phyloP scores from a whole-genome alignment of 78 protist genomes.

The Guillardia theta region DNA sequence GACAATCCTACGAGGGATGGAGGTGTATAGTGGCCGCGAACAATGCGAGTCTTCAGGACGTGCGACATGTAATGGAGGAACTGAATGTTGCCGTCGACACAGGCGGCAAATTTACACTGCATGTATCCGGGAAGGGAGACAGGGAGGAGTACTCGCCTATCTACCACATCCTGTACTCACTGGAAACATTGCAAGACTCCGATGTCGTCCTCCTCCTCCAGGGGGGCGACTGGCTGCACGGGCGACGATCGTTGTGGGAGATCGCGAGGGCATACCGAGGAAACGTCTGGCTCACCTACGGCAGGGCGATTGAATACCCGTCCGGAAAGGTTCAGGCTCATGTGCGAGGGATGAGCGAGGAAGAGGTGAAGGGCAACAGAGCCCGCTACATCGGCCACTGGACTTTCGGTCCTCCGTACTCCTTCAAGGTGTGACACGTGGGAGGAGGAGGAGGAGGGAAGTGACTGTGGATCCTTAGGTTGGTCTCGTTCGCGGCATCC shows the following conservation, averaged over 20 bases:
- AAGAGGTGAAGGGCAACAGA: background rate
- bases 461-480: background rate
- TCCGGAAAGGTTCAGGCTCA: background rate
- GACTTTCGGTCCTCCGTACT: background rate
- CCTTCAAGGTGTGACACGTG: background rate
- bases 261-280: too few relatives aligned
- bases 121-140: too few relatives aligned
- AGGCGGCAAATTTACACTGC: background rate
- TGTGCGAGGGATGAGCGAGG: background rate
- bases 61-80: background rate
- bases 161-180: background rate
- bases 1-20: background rate
- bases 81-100: background rate
- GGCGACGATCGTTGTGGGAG: too few relatives aligned
- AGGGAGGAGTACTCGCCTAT: background rate
- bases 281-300: background rate
- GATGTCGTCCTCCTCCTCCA: background rate
- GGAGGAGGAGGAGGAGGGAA: background rate
- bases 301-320: background rate
- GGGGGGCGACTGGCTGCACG: background rate
- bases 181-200: background rate
- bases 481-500: too few relatives aligned
- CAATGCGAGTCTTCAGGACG: too few relatives aligned
- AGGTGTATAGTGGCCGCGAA: too few relatives aligned
- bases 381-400: background rate